A percentile compares a stretch with the other conserved stretches of the same genome.
phyloP scores from a whole-genome alignment of 495 filamentous ascomycete species.

The Xylaria acuta region DNA sequence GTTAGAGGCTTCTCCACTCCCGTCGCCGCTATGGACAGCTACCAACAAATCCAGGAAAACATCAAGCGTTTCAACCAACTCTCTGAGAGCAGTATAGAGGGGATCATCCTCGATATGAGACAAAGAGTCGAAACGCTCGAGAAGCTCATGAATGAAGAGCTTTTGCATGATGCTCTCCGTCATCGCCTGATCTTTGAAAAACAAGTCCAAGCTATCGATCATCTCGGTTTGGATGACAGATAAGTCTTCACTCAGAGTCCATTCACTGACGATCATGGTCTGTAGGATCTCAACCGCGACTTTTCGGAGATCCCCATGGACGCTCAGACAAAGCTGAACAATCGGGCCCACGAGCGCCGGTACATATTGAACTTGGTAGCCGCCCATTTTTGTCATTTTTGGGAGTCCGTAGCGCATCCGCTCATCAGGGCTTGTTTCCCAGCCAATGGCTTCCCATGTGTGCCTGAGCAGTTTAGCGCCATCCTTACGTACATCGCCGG shows the following conservation, averaged over 20 bases:
- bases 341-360: conserved; percentile 89
- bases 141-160: conserved; percentile 85
- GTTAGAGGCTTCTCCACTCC: conserved; percentile 70
- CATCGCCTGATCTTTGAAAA: conserved; percentile 87
- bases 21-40: conserved; percentile 85
- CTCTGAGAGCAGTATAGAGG: conserved; percentile 75
- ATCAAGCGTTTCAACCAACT: conserved; percentile 81
- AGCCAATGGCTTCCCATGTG: conserved; percentile 96
- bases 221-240: conserved; percentile 94
- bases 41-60: conserved; percentile 91
- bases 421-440: conserved; percentile 87
- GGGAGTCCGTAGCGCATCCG: conserved; percentile 72
- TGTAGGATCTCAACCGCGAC: conserved; percentile 93
- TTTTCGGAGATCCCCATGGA: conserved; percentile 87
- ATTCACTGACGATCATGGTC: conserved; percentile 98
- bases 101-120: conserved; percentile 70
- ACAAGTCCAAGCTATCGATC: conserved; percentile 90
- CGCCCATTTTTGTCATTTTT: conserved; percentile 88
- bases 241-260: conserved; percentile 93
- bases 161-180: conserved; percentile 91
- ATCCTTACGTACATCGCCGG: conserved; percentile 91
- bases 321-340: conserved; percentile 91
- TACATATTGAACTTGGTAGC: conserved; percentile 98
- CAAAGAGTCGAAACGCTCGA: conserved; percentile 78
- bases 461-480: conserved; percentile 82